These are phyloP conservation scores for Neurospora terricola DNA, from an alignment of 495 filamentous ascomycete genomes.

Conservation along the genomic window DNA sequence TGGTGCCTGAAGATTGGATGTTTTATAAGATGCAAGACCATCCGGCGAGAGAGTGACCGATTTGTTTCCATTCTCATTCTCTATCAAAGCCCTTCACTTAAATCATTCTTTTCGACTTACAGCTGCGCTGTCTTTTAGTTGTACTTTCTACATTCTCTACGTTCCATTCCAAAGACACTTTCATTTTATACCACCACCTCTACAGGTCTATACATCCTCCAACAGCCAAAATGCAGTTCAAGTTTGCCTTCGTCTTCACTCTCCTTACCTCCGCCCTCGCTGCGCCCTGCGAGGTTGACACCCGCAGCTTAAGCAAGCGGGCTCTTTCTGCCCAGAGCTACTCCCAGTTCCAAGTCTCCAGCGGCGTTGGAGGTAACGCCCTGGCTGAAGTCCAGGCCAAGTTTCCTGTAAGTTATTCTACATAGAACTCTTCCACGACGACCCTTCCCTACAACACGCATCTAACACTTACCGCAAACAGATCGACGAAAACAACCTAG, in stretches of 20 bases:
- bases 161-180: not conserved
- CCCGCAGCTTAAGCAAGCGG: slow-evolving; percentile 2
- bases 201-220: not conserved
- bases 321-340: slow-evolving; percentile 16
- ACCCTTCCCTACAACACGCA: not conserved
- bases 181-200: not conserved
- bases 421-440: too few species aligned
- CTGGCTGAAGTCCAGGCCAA: slow-evolving; percentile 32
- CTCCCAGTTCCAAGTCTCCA: slow-evolving; percentile 29
- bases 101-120: slow-evolving; percentile 3
- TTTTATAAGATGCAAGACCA: not conserved
- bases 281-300: slow-evolving; percentile 5
- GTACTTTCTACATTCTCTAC: not conserved
- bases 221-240: slow-evolving; percentile 20
- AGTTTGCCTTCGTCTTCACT: slow-evolving; percentile 20
- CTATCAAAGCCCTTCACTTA: not conserved
- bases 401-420: slow-evolving; percentile 27
- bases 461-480: slow-evolving; percentile 1
- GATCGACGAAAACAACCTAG: slow-evolving; percentile 29
- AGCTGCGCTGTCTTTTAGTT: slow-evolving; percentile 18
- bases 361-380: slow-evolving; percentile 33
- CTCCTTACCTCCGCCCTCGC: slow-evolving; percentile 19
- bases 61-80: not conserved
- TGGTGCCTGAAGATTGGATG: not conserved
- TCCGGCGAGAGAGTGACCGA: not conserved